Conservation (phyloP, 1,139 yeast species). For the Magnusiomyces clavatus region DNA sequence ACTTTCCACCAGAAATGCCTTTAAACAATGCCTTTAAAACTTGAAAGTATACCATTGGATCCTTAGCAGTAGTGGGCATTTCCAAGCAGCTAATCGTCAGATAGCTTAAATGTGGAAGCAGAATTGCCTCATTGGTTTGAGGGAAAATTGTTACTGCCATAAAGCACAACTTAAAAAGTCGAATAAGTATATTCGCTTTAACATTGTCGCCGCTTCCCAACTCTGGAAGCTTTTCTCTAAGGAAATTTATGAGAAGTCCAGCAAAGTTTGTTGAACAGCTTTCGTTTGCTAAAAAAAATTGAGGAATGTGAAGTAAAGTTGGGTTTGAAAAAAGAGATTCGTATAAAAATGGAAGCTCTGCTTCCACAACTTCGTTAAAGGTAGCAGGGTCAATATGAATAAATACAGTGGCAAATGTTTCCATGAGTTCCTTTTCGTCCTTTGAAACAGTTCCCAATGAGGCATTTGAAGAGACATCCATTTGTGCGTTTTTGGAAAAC, state of each 20-base stretch:
- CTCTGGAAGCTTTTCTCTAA: slow-evolving; percentile 64
- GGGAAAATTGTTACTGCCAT: slow-evolving; percentile 96
- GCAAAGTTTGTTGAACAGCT: slow-evolving; percentile 89
- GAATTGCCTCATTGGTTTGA: slow-evolving; percentile 73
- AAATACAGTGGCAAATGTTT: slow-evolving; percentile 87
- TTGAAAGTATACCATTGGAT: slow-evolving; percentile 84
- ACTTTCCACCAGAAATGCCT: slow-evolving; percentile 93
- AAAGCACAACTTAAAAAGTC: slow-evolving; percentile 84
- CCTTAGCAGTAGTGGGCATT: slow-evolving; percentile 80
- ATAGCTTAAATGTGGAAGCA: slow-evolving; percentile 78
- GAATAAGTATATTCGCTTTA: slow-evolving; percentile 71
- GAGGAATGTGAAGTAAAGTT: slow-evolving; percentile 84
- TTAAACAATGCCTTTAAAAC: slow-evolving; percentile 83
- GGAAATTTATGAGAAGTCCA: slow-evolving; percentile 72
- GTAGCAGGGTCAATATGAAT: slow-evolving; percentile 94
- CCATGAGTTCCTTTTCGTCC: slow-evolving; percentile 94
- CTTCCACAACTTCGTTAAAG: slow-evolving; percentile 82
- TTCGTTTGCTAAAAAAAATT: slow-evolving; percentile 88
- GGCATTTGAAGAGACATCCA: slow-evolving; percentile 37
- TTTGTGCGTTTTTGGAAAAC: slow-evolving; percentile 22
- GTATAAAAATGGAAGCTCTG: slow-evolving; percentile 72
- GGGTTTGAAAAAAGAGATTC: slow-evolving; percentile 78
- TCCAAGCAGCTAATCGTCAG: slow-evolving; percentile 75
- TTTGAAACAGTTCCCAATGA: slow-evolving; percentile 60
- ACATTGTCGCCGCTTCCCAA: slow-evolving; percentile 75